phyloP scores from a whole-genome alignment of 805 yeast genomes.

The Lachancea kluyveri region DNA sequence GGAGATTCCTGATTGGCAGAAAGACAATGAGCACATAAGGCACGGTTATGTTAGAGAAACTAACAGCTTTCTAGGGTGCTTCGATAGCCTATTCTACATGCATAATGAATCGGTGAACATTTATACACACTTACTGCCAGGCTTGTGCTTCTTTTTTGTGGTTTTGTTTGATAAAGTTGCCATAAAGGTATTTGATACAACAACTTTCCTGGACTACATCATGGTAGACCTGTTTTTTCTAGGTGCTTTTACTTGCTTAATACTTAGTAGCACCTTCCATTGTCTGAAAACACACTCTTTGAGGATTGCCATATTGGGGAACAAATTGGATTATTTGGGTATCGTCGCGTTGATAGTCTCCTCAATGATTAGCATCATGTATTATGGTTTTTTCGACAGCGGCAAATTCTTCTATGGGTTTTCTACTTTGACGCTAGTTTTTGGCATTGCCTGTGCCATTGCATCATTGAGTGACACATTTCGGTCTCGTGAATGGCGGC shows the following conservation, averaged over 20 bases:
- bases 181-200: constrained; percentile 36
- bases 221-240: constrained; percentile 34
- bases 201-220: constrained; percentile 34
- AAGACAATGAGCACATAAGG: constrained; percentile 59
- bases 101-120: constrained; percentile 75
- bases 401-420: constrained; percentile 33
- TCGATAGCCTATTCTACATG: constrained; percentile 45
- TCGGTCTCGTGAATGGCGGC: constrained; percentile 65
- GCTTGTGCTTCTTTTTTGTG: constrained; percentile 17
- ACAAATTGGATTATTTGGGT: constrained; percentile 70
- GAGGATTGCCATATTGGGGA: constrained; percentile 48
- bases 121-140: constrained; percentile 55
- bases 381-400: constrained; percentile 44
- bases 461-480: constrained; percentile 63
- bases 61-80: constrained; percentile 37
- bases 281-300: constrained; percentile 60
- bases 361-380: constrained; percentile 48
- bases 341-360: constrained; percentile 61
- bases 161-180: constrained; percentile 26
- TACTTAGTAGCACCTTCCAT: constrained; percentile 62
- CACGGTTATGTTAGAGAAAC: constrained; percentile 60
- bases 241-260: constrained; percentile 55
- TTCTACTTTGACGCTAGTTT: constrained; percentile 38
- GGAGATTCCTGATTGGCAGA: constrained; percentile 68
- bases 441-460: constrained; percentile 58